Evolutionary conservation across 1,284 basidiomycete genomes (phyloP).

Genomic region (Microstroma glucosiphilum): DNA sequence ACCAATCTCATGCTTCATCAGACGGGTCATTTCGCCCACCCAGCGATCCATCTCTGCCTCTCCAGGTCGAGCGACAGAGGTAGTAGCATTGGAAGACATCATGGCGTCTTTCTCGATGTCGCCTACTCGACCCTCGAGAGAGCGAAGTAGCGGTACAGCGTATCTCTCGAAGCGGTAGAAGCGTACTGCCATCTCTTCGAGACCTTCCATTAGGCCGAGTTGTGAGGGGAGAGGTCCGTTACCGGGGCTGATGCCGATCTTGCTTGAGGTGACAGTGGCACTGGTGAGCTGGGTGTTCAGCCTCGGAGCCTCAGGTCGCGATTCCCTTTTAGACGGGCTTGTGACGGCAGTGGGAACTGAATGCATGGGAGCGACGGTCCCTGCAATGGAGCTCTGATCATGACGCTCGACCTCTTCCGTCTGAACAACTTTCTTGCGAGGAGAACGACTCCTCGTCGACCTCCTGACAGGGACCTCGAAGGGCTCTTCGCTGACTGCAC

Average conservation of each 20-base stretch:
- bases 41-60: conserved; percentile 35
- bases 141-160: conserved; percentile 44
- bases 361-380: no score
- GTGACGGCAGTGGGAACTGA: no score
- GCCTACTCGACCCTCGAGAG: conserved; percentile 41
- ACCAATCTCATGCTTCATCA: conserved; percentile 49
- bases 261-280: background rate
- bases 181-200: conserved; percentile 48
- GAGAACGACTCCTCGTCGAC: no score
- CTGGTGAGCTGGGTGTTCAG: background rate
- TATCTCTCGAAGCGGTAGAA: conserved; percentile 50
- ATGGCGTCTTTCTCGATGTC: conserved; percentile 47
- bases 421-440: no score
- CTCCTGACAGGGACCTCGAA: no score
- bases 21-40: conserved; percentile 41
- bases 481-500: no score
- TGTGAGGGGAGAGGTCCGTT: conserved; percentile 29
- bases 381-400: no score
- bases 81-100: conserved; percentile 20
- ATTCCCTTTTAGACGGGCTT: no score
- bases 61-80: conserved; percentile 6
- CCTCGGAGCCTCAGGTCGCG: no score
- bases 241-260: conserved; percentile 25
- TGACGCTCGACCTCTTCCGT: no score
- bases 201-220: conserved; percentile 31